Conservation (phyloP, 306 rosid genomes). For the Dalbergia oliveri region DNA sequence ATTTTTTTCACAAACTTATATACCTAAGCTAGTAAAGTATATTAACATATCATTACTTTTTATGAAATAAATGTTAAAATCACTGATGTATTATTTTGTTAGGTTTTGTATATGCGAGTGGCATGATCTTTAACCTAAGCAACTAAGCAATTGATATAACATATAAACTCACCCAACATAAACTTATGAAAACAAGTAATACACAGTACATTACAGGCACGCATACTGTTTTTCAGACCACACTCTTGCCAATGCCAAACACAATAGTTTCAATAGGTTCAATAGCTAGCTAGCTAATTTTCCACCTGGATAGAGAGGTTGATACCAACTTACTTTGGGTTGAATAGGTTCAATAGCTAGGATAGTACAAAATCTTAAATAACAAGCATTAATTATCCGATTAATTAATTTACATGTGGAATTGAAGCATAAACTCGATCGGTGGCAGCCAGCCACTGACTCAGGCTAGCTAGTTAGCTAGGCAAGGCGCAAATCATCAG, state of each 20-base stretch:
- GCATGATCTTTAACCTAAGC: background rate
- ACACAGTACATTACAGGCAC: background rate
- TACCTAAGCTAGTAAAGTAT: background rate
- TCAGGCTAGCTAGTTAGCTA: slow-evolving; percentile 20
- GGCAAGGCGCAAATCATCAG: slow-evolving; percentile 66
- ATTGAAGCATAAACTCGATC: background rate
- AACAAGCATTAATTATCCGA: slow-evolving; percentile 10
- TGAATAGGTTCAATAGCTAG: background rate
- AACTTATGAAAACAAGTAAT: slow-evolving; percentile 28
- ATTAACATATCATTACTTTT: background rate
- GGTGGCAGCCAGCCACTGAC: background rate
- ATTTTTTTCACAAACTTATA: background rate
- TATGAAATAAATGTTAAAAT: background rate
- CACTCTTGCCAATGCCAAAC: slow-evolving; percentile 15
- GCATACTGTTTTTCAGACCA: slow-evolving; percentile 35
- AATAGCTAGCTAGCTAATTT: slow-evolving; percentile 29
- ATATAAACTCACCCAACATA: slow-evolving; percentile 10
- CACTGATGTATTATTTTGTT: background rate
- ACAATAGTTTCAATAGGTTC: no score
- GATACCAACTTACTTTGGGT: slow-evolving; percentile 6
- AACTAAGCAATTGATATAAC: background rate
- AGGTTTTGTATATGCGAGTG: background rate
- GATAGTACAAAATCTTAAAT: slow-evolving; percentile 38
- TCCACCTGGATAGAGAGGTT: slow-evolving; percentile 26
- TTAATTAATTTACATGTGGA: slow-evolving; percentile 34